phyloP scores from a whole-genome alignment of 768 basidiomycete species.

The Pleurotus ostreatus region DNA sequence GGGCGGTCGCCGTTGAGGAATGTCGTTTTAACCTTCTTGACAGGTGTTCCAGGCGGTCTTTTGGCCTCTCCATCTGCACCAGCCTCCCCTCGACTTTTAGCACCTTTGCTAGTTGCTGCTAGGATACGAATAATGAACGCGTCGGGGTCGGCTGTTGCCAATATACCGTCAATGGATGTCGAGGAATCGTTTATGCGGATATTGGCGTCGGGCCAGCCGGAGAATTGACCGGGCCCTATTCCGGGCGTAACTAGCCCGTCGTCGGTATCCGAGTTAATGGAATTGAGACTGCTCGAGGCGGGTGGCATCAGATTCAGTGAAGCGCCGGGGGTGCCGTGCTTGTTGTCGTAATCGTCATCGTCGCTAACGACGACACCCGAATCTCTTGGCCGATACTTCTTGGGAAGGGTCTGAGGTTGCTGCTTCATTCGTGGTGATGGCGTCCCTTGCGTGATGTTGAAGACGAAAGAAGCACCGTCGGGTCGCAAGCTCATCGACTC shows the following conservation, averaged over 20 bases:
- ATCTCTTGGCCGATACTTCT: conserved; percentile 71
- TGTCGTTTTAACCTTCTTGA: conserved; percentile 67
- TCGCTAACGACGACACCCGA: conserved; percentile 63
- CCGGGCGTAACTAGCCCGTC: conserved; percentile 70
- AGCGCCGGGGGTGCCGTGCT: conserved; percentile 11
- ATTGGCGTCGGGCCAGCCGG: conserved; percentile 58
- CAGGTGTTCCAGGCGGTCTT: conserved; percentile 75
- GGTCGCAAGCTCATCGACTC: conserved; percentile 20
- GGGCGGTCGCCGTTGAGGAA: conserved; percentile 56
- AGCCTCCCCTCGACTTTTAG: conserved; percentile 12
- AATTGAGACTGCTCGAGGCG: conserved; percentile 61
- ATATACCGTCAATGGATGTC: conserved; percentile 28
- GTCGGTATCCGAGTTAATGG: conserved; percentile 49
- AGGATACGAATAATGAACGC: conserved; percentile 72
- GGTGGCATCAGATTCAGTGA: conserved; percentile 41
- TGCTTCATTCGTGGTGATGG: conserved; percentile 50
- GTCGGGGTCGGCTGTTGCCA: conserved; percentile 37
- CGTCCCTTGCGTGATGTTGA: conserved; percentile 51
- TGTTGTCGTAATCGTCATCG: conserved; percentile 31
- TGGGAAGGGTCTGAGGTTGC: conserved; percentile 36
- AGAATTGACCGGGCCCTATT: conserved; percentile 43
- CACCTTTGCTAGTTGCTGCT: conserved; percentile 49
- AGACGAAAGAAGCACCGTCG: conserved; percentile 48
- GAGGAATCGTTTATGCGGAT: conserved; percentile 34
- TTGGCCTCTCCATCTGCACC: conserved; percentile 35